These are phyloP conservation scores for Clitocybe nebularis DNA, from an alignment of 1,284 basidiomycete genomes.

Conservation along the genomic window DNA sequence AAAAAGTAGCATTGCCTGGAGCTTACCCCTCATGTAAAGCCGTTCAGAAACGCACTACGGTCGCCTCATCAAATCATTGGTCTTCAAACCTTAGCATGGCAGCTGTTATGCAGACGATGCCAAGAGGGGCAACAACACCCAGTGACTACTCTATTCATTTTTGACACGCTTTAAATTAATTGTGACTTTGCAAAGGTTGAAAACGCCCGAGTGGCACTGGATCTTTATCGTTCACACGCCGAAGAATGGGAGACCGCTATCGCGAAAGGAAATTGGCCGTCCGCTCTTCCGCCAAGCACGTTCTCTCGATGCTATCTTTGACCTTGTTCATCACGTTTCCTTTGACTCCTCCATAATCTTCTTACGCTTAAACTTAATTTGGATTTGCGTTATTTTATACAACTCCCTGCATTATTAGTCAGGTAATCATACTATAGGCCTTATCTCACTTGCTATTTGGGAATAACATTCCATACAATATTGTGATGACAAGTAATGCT, in stretches of 20 bases:
- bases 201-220: constrained; percentile 71
- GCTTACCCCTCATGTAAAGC: constrained; percentile 28
- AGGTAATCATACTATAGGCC: background rate
- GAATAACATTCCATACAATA: background rate
- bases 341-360: constrained; percentile 8
- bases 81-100: constrained; percentile 74
- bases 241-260: constrained; percentile 66
- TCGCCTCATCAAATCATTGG: constrained; percentile 64
- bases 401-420: background rate
- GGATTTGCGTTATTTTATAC: background rate
- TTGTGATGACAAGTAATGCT: background rate
- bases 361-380: background rate
- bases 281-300: constrained; percentile 67
- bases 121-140: constrained; percentile 68
- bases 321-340: constrained; percentile 14
- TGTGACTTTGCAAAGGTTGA: constrained; percentile 50
- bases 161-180: constrained; percentile 10
- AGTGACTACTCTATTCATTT: constrained; percentile 2
- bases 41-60: constrained; percentile 67
- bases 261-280: constrained; percentile 65
- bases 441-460: background rate
- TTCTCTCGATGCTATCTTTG: constrained; percentile 76
- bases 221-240: constrained; percentile 69
- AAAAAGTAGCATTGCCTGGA: constrained; percentile 11
- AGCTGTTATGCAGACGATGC: constrained; percentile 71